Base-by-base conservation (phyloP, 2,329 filamentous ascomycete genomes). In the Diaporthe caulivora region DNA sequence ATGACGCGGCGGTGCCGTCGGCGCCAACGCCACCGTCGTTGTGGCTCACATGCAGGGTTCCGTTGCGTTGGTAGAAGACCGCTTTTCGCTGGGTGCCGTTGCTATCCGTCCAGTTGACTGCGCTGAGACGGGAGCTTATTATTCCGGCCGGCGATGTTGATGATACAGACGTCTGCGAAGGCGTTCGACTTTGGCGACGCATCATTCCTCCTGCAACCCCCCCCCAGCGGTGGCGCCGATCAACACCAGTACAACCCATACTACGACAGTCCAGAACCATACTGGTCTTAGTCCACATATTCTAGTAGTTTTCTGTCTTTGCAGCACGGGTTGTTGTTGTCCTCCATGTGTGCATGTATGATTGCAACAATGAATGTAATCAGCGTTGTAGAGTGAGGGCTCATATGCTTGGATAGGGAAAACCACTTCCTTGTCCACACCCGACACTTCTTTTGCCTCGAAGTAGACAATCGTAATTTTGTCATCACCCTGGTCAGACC, bases 81-180 rank as follows among this genome's bases (percentile, higher is more conserved):
- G 58, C 58, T 10, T 29, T 62, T 24, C 24, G 58, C 18, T 62
- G 58, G 13, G 18, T 1, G 17, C 40, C 40, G 17, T 37, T 31
- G 40, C 58, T 62, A 40, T 62, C 58, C n/a, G 58, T 62, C 58
- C 58, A 62, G 58, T 62, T 62, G 58, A 62, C 58, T 24, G 58
- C 58, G 58, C 58, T 62, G 3, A 62, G 58, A 9, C 29, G 58
- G 17, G 58, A 47, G 17, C 34, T 40, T 15, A 42, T 24, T 15
- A 62, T 24, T 24, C 31, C 58, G 4, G 58, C 9, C 2, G 8
- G 8, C 18, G 40, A 17, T 17, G 40, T 29, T 5, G 58, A 62
- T 31, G 9, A 17, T n/a, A 24, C 42, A n/a, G 58, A 26, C 1
- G 24, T 11, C 3, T 24, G 24, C 24, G 58, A 62, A 26, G 58